Percentiles rank a stretch among this genome's conserved stretches.
Conservation (phyloP, 441 rosid genomes). For the Euphorbia schlechtendalii region DNA sequence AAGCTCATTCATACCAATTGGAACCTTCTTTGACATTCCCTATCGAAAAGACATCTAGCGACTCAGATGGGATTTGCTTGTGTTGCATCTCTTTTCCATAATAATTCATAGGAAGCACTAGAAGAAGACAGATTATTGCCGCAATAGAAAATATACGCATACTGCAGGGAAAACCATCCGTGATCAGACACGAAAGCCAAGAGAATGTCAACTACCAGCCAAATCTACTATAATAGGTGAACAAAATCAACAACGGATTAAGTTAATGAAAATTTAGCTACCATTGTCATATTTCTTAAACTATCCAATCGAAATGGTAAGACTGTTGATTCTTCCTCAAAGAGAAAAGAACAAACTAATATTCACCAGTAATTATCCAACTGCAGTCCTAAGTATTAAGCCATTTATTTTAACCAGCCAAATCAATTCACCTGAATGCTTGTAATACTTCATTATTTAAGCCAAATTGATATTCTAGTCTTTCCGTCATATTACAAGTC, state of each 20-base stretch:
- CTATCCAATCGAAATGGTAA: background rate
- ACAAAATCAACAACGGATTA: background rate
- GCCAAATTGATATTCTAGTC: background rate
- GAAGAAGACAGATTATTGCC: slow-evolving; percentile 53
- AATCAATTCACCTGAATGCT: background rate
- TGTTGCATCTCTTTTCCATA: slow-evolving; percentile 63
- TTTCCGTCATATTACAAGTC: background rate
- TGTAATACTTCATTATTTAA: background rate
- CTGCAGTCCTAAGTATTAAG: background rate
- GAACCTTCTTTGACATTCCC: slow-evolving; percentile 79
- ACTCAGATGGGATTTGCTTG: slow-evolving; percentile 48
- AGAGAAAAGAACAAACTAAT: background rate
- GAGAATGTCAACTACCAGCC: background rate
- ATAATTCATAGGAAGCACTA: slow-evolving; percentile 87
- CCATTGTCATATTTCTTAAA: background rate
- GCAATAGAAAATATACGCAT: slow-evolving; percentile 67
- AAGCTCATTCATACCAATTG: slow-evolving; percentile 45
- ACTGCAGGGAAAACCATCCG: slow-evolving; percentile 38
- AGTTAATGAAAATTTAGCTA: background rate
- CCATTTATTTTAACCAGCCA: background rate
- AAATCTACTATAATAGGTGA: background rate
- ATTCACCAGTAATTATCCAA: background rate
- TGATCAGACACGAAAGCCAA: slow-evolving; percentile 2
- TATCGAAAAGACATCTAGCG: slow-evolving; percentile 66
- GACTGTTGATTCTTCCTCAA: background rate